Evolutionary conservation across 805 yeast species (phyloP).

Genomic region (Metschnikowia reukaufii): DNA sequence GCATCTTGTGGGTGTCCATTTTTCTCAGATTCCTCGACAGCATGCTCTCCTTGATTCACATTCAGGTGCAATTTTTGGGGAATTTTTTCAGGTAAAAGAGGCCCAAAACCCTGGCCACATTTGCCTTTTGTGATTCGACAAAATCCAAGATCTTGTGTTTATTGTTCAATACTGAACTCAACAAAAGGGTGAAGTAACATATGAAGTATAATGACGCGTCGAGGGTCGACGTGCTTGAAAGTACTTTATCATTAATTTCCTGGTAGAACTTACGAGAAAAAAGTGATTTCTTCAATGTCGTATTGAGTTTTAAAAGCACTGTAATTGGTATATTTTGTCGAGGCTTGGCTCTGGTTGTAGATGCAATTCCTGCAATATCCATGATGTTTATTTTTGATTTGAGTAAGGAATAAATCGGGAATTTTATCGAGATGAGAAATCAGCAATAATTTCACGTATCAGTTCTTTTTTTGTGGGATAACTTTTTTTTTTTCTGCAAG

Average conservation of each 20-base stretch:
- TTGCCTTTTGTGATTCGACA: conserved; percentile 27
- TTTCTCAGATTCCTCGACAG: neutral
- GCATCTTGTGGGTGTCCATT: neutral
- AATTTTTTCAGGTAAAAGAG: neutral
- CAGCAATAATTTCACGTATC: too few species aligned
- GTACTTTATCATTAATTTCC: conserved; percentile 41
- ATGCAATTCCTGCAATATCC: conserved; percentile 15
- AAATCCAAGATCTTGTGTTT: conserved; percentile 33
- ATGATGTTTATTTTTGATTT: neutral
- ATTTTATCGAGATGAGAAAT: too few species aligned
- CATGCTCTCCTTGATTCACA: neutral
- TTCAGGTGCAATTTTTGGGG: neutral
- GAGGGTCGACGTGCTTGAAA: conserved; percentile 33
- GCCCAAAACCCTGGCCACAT: conserved; percentile 20
- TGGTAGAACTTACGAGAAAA: conserved; percentile 41
- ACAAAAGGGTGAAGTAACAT: conserved; percentile 42
- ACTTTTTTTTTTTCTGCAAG: too few species aligned
- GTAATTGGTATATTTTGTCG: conserved; percentile 22
- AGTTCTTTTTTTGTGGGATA: neutral
- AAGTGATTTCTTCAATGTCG: conserved; percentile 31
- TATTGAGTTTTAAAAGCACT: conserved; percentile 28
- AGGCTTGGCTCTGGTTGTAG: conserved; percentile 17
- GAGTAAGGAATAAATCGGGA: too few species aligned
- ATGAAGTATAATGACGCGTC: conserved; percentile 43
- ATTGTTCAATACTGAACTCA: conserved; percentile 39